Conservation (phyloP, 768 basidiomycete species). For the Rhizopogon sp. region DNA sequence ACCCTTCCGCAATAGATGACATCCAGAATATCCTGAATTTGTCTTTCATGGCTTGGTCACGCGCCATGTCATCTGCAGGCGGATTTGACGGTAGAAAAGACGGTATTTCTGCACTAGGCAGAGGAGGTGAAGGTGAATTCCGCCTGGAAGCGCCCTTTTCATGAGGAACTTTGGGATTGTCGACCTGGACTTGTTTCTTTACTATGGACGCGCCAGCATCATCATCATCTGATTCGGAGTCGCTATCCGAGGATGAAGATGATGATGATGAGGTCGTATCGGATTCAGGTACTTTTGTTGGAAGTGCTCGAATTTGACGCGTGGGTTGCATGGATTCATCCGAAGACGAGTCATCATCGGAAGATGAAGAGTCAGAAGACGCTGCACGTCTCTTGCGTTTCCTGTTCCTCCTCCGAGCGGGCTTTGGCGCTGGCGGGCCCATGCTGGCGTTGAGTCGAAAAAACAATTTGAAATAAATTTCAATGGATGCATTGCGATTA, state of each 20-base stretch:
- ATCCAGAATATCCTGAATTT: constrained; percentile 86
- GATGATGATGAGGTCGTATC: constrained; percentile 6
- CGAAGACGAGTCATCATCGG: constrained; percentile 23
- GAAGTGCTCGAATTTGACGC: constrained; percentile 1
- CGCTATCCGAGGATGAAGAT: constrained; percentile 16
- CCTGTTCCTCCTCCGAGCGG: constrained; percentile 41
- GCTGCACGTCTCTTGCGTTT: constrained; percentile 51
- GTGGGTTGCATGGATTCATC: constrained; percentile 4
- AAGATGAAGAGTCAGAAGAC: constrained; percentile 39
- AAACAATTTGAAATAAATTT: not conserved
- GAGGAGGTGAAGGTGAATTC: constrained; percentile 21
- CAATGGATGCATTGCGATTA: not conserved
- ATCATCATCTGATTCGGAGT: constrained; percentile 8
- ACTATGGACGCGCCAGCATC: not conserved
- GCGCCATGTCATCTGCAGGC: constrained; percentile 25
- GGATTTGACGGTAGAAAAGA: constrained; percentile 46
- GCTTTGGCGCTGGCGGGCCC: constrained; percentile 27
- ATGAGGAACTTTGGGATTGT: not conserved
- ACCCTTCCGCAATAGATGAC: constrained; percentile 75
- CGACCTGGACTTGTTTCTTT: not conserved
- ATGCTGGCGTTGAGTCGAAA: constrained; percentile 5
- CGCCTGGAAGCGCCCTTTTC: constrained; percentile 4
- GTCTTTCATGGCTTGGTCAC: constrained; percentile 54
- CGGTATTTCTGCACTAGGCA: constrained; percentile 33
- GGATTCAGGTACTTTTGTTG: constrained; percentile 7